Evolutionary conservation across 306 rosid genomes (phyloP), one percentile per base, ranked within the genome.

Genomic region (Vachellia pachyceras): DNA sequence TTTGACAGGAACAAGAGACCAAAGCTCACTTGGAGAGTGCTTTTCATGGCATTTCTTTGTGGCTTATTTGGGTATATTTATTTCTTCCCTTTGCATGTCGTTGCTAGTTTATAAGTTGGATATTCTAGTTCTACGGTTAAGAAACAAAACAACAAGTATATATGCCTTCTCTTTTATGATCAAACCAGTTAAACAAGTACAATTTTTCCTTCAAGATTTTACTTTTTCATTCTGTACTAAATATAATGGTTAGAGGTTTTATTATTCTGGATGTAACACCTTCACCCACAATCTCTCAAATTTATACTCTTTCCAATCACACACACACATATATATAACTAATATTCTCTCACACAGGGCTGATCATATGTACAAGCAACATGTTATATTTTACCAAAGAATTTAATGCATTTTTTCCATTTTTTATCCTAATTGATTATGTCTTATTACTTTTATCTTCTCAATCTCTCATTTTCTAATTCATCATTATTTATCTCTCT

Each of bases 41-140:
- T 93, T 41, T 69, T 60, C 39, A 76, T 80, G 83, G 82, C 79
- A 55, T 90, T 90, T 82, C 52, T 89, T 4, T 83, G 88, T 80
- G 97, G 92, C 10, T 77, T 91, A 40, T 87, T 90, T 73, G 97
- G 97, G 97, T 91, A 80, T 47, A 42, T 29, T 29, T 69, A 3
- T 42, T 2, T 22, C 18, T 69, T 12, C 52, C 73, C 15, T 66
- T 17, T 8, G 37, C 67, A 60, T 11, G 3, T 25, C 17, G 33
- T 2, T 0, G 33, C 39, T 60, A 25, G 39, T 11, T 60, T 58
- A 7, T 20, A 5, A 3, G 25, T 60, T 60, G 67, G 67, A 25
- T 11, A 60, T 61, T 61, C 37, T 61, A 61, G 68, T 61, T 61
- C 6, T 61, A 61, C 40, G 37, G n/a, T 5, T 13, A 61, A 11